Base-by-base conservation (phyloP, 2,329 filamentous ascomycete species). In the Boeremia lycopersici region DNA sequence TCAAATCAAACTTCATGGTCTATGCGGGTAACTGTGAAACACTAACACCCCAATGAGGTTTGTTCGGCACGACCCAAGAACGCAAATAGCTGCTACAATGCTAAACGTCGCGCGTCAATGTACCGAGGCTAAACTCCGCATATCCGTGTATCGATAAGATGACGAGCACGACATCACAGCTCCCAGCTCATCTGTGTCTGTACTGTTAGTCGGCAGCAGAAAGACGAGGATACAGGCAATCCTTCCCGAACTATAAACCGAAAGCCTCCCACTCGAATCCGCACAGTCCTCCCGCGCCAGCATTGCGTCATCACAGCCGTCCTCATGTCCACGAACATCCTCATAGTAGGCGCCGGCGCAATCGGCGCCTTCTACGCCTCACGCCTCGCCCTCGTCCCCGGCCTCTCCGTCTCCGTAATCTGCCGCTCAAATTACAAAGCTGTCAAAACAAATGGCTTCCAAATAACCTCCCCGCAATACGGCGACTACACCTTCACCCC, bases 311-410 rank as follows among this genome's bases (percentile, higher is more conserved):
- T 19, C 12, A 38, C 25, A 17, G 10, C 3, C 9, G 2, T 8
- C 49, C 31, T 17, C 41, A 73, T 74, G 71, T 57, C 73, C 31
- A 76, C 81, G 25, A 81, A 86, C 60, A 77, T 89, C 51, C 80
- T 89, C 52, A 86, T 90, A 62, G 83, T 89, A 54, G 87, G 88
- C 68, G 87, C 87, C 19, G 88, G 87, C 61, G 87, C 88, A 57
- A 86, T 90, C 36, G 88, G 88, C 50, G 88, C 86, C 50, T 90
- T 90, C 77, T 90, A 89, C 65, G 87, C 86, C 41, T 89, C 87
- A 6, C 80, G 88, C 19, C 79, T 90, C 13, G 86, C 89, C 62
- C 78, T 84, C 62, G 83, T 84, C 9, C 62, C 67, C 2, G 80
- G 83, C 50, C 77, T 86, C 35, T 77, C 82, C 53, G 85, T 89